These are phyloP conservation scores for Trichothecium sympodiale DNA, from an alignment of 2,329 filamentous ascomycete genomes.

Conservation along the genomic window DNA sequence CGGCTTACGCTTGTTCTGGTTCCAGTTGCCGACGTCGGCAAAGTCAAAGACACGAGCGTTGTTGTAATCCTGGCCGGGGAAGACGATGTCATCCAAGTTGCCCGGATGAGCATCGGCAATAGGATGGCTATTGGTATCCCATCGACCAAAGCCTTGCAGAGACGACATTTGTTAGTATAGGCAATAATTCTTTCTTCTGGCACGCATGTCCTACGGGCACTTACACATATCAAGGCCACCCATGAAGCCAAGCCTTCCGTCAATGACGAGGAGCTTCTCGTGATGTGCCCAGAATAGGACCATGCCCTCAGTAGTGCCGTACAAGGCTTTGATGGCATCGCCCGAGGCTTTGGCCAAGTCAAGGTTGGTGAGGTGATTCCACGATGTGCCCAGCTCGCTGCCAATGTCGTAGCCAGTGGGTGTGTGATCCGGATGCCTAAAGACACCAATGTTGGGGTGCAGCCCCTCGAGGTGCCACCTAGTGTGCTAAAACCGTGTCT, in stretches of 20 bases:
- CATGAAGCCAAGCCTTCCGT: constrained; percentile 78
- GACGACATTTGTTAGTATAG: background rate
- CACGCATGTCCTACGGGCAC: constrained; percentile 6
- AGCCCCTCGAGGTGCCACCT: constrained; percentile 67
- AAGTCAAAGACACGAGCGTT: constrained; percentile 80
- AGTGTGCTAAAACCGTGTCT: constrained; percentile 60
- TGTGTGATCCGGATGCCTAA: constrained; percentile 80
- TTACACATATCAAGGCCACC: constrained; percentile 74
- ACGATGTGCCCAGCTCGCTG: constrained; percentile 55
- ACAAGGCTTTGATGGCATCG: constrained; percentile 66
- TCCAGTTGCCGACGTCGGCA: constrained; percentile 63
- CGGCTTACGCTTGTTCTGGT: constrained; percentile 63
- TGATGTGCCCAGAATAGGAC: constrained; percentile 90
- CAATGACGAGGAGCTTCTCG: constrained; percentile 78
- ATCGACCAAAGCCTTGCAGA: constrained; percentile 61
- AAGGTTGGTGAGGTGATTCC: constrained; percentile 38
- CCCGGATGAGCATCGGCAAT: constrained; percentile 76
- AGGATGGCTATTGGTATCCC: constrained; percentile 77
- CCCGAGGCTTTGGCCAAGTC: constrained; percentile 53
- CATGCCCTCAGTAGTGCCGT: constrained; percentile 70
- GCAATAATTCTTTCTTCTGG: background rate
- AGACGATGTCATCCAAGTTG: constrained; percentile 64
- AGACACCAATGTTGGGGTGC: constrained; percentile 78
- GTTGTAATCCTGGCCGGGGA: constrained; percentile 88
- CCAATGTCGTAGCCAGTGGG: constrained; percentile 60